Evolutionary conservation across 495 filamentous ascomycete genomes (phyloP), one percentile per base, ranked within the genome.

Genomic region (Penicillium pulvis): DNA sequence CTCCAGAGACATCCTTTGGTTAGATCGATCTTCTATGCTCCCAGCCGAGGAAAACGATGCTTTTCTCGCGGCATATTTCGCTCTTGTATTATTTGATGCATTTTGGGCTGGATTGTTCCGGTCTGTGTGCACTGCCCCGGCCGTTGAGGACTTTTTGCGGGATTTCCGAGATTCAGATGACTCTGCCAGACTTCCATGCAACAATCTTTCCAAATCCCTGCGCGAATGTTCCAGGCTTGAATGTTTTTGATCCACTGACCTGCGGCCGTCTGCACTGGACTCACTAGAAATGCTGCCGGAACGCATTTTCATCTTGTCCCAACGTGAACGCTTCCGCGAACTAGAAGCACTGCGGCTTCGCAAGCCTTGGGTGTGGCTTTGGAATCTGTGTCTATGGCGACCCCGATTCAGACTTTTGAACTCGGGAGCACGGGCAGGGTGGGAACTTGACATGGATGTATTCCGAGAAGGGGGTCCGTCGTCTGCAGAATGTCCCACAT

Each of bases 1-100:
- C 24, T 83, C 79, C 2, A 79, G 61, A 24, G 80, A 82, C 52
- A 72, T 70, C 36, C 80, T 67, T 49, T 61, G 64, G 46, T 73
- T 71, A 16, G 67, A 68, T 43, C 68, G 68, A 39, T 74, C 70
- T 19, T 74, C 75, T 11, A 64, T 19, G 56, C 75, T 80, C 14
- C 70, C 71, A 17, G 61, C 63, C 4, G 77, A 75, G 0, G 75
- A 79, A 12, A 79, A 24, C 3, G 76, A 77, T 1, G 52, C 62
- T 17, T 57, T 61, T 52, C 65, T 68, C 16, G 66, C 46, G 6
- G 63, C 53, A n/a, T 46, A 45, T 24, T 33, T 54, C 26, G 51
- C 20, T 39, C 56, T 55, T 1, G 55, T 65, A 49, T 53, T 49
- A 33, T 55, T n/a, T 1, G 57, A 47, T 30, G 56, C 50, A n/a